Base-by-base conservation (phyloP, 495 filamentous ascomycete species). In the Parathielavia hyrcaniae region DNA sequence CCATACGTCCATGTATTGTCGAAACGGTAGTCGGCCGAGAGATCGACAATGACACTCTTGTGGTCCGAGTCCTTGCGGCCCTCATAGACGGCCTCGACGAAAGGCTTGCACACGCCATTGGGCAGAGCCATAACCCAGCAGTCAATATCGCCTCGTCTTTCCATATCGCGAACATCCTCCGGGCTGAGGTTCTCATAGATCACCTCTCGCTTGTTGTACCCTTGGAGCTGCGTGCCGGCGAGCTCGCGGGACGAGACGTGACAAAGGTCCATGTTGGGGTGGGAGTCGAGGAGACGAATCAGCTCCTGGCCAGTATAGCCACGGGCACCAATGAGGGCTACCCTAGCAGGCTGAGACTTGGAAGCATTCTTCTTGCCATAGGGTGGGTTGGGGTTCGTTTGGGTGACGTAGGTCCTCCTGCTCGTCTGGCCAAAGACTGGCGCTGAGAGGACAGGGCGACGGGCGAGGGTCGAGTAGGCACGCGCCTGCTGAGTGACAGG, bases 91-190 rank as follows among this genome's bases (percentile, higher is more conserved):
- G 93, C 92, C 61, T 97, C 91, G 14, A 97, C 89, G 65, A 88
- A 98, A 2, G 93, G 93, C 75, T 92, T 90, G 80, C 91, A 96
- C 56, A 98, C 90, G 50, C 93, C 93, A 66, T 98, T 98, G 13
- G 93, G 93, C 30, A 98, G 81, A 39, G 93, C 93, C 90, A 97
- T 95, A 36, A 98, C 89, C 90, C 91, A 97, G 75, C 90, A 95
- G 77, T 98, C 93, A 53, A 98, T 89, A 53, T 93, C 86, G n/a
- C 87, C 87, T 44, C 86, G 86, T 67, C 88, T 84, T 62, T 91
- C 89, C 90, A 97, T 95, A 53, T 85, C 83, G 52, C 88, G 84
- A 22, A 97, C 87, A 67, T 97, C 92, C 53, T 98, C 93, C 41
- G 89, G 81, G 61, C 82, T 84, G 36, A 97, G 79, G 71, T 92